phyloP scores from a whole-genome alignment of 495 filamentous ascomycete species.

The Penicillium subrubescens region DNA sequence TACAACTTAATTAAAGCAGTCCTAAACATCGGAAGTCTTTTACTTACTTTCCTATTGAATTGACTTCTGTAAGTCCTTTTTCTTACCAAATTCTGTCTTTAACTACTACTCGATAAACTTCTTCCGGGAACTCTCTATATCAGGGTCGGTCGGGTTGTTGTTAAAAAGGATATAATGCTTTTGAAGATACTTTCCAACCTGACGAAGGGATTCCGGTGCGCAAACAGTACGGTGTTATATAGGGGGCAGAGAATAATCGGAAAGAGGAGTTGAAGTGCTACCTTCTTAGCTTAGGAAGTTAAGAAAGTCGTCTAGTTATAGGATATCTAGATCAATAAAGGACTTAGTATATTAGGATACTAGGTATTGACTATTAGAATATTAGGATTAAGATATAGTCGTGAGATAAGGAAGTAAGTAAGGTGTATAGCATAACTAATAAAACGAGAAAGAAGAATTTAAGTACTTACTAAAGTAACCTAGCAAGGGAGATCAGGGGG shows the following conservation, averaged over 20 bases:
- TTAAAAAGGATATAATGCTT: background rate
- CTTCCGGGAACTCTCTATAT: background rate
- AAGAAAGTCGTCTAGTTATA: background rate
- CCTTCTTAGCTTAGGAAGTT: background rate
- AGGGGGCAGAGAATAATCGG: too few species aligned
- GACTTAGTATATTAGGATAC: background rate
- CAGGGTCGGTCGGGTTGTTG: background rate
- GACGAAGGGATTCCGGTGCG: background rate
- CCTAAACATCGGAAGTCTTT: background rate
- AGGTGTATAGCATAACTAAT: too few species aligned
- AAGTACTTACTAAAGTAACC: too few species aligned
- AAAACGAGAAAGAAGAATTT: too few species aligned
- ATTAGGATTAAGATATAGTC: background rate
- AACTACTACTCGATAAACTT: background rate
- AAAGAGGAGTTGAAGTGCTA: background rate
- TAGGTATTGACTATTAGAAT: background rate
- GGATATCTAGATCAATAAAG: background rate
- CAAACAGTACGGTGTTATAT: background rate
- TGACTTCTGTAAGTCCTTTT: too few species aligned
- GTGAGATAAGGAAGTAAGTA: background rate
- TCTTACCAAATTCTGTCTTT: background rate
- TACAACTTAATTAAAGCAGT: conserved; percentile 14
- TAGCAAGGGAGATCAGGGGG: too few species aligned
- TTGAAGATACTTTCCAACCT: background rate
- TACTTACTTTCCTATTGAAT: background rate